Base-by-base conservation (phyloP, 2,329 filamentous ascomycete genomes). In the Colletotrichum liaoningense region DNA sequence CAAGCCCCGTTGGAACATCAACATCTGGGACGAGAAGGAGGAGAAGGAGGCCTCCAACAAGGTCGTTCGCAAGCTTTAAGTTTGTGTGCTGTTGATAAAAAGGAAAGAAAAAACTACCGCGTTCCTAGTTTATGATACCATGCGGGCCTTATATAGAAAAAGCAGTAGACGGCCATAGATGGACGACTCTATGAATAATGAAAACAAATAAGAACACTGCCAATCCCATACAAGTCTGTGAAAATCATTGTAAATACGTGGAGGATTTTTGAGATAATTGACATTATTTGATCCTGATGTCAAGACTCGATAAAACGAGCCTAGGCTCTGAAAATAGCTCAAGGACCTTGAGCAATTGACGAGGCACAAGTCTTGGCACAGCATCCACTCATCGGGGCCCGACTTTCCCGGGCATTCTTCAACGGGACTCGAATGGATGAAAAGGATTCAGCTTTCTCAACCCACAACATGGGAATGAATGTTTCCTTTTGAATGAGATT, bases 11-110 rank as follows among this genome's bases (percentile, higher is more conserved):
- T 91, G 89, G 89, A 82, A 88, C 74, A 86, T 91, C 74, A 83
- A 91, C 81, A 84, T 90, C 78, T 91, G 89, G 76, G 80, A 81
- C 71, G 88, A 90, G 73, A 84, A 86, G 59, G 85, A 85, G 76
- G 89, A 91, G 84, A 84, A 86, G 81, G 69, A 77, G 8, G 86
- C 88, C 70, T 79, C 78, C 35, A 83, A 88, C 80, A 83, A 88
- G 81, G 85, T 89, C 52, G 80, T 87, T 66, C 72, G 80, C 64
- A 82, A 82, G 75, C 75, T 75, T 42, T 76, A 73, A 63, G 1
- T 30, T 33, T 54, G 38, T 38, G 42, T 63, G 8, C 24, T 42
- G 38, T 42, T 8, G 38, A 12, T 24, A 35, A 22, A 35, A 22
- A 57, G 19, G 42, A 22, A 49, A 7, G 19, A 49, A 22, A 49